Percentiles rank a stretch among this genome's conserved stretches.
Evolutionary conservation across 169 alveolate species (phyloP).

Genomic region (Plasmodium malariae): DNA sequence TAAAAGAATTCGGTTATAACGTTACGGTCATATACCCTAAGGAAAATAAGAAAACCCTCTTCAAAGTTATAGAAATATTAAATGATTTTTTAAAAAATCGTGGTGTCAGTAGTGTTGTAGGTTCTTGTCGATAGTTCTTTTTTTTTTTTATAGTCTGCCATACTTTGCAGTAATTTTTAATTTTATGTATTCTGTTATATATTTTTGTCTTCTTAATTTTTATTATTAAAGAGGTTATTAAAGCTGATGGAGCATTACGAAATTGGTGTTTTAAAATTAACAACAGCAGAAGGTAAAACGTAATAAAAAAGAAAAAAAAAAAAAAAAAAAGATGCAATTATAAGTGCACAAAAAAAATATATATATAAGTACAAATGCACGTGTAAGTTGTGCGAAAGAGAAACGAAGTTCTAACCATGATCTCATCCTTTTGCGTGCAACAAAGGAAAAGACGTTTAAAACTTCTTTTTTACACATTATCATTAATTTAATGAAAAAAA

Average conservation of each 20-base stretch:
- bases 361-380: too few species aligned
- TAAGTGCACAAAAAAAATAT: too few species aligned
- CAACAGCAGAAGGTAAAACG: constrained; percentile 39
- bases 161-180: too few species aligned
- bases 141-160: constrained; percentile 8
- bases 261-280: constrained; percentile 24
- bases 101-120: too few species aligned
- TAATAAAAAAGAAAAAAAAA: background rate
- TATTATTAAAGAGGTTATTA: constrained; percentile 19
- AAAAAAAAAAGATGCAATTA: too few species aligned
- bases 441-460: too few species aligned
- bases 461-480: background rate
- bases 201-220: background rate
- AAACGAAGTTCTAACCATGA: too few species aligned
- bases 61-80: constrained; percentile 75
- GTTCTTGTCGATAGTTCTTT: constrained; percentile 32
- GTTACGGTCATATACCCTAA: constrained; percentile 86
- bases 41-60: constrained; percentile 81
- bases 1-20: constrained; percentile 85
- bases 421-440: too few species aligned
- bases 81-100: constrained; percentile 29
- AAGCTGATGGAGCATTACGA: constrained; percentile 46
- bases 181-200: background rate
- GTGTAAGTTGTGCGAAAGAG: too few species aligned
- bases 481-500: background rate